Evolutionary conservation across 441 rosid species (phyloP).

Genomic region (Populus hybrid): DNA sequence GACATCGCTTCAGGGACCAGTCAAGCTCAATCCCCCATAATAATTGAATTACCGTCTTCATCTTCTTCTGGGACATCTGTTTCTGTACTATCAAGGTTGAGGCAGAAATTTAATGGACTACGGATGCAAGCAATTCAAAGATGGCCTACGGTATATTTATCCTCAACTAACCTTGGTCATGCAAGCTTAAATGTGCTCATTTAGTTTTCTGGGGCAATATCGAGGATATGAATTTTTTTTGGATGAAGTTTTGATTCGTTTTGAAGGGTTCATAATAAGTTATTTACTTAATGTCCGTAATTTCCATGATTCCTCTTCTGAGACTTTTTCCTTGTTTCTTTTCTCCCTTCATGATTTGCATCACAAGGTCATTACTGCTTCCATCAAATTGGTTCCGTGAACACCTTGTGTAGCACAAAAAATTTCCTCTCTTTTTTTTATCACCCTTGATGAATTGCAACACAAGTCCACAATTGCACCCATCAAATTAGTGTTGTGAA

Average conservation of each 20-base stretch:
- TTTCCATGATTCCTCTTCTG: not conserved
- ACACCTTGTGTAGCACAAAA: not conserved
- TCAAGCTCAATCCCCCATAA: constrained; percentile 30
- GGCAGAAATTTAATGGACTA: constrained; percentile 43
- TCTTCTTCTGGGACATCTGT: constrained; percentile 35
- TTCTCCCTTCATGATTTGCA: not conserved
- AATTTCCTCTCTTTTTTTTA: not conserved
- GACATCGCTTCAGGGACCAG: constrained; percentile 26
- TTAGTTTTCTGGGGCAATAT: not conserved
- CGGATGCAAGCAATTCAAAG: constrained; percentile 55
- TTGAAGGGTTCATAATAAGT: not conserved
- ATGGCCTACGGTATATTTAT: constrained; percentile 69
- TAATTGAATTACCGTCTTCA: constrained; percentile 38
- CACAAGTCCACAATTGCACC: not conserved
- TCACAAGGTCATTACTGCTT: not conserved
- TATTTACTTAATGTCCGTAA: not conserved
- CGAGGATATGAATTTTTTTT: not conserved
- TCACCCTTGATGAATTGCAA: not conserved
- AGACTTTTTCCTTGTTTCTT: not conserved
- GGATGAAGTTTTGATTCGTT: not conserved
- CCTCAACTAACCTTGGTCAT: not conserved
- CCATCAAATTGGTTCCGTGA: not conserved
- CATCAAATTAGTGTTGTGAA: not conserved
- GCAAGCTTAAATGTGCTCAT: not conserved
- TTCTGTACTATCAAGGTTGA: constrained; percentile 51